Percentiles rank a stretch among this genome's conserved stretches.
These are phyloP conservation scores for Saccharomyces hybrid DNA, from an alignment of 1,139 yeast species.

Conservation along the genomic window DNA sequence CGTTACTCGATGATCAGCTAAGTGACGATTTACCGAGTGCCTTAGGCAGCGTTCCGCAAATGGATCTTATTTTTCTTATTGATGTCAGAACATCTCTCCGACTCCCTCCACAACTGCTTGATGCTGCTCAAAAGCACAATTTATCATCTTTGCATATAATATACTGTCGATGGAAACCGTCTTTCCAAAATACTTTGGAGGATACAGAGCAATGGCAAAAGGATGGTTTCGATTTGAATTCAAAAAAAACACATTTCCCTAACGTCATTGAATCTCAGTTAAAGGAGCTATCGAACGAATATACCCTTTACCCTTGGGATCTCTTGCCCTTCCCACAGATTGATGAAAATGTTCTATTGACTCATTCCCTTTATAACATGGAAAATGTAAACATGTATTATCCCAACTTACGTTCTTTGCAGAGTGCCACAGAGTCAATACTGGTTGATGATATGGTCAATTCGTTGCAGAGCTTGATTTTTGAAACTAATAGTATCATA, in stretches of 20 bases:
- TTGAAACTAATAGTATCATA: constrained; percentile 18
- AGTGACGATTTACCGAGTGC: constrained; percentile 12
- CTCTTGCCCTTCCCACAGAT: constrained; percentile 20
- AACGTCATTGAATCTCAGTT: constrained; percentile 16
- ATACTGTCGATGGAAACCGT: constrained; percentile 19
- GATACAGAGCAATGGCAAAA: neutral
- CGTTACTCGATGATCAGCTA: constrained; percentile 17
- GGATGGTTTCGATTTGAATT: neutral
- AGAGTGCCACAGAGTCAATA: constrained; percentile 21
- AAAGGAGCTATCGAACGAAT: constrained; percentile 2
- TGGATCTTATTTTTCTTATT: constrained; percentile 21
- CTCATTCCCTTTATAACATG: constrained; percentile 17
- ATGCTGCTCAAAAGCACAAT: constrained; percentile 5
- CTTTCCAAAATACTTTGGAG: neutral
- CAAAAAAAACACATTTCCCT: constrained; percentile 11
- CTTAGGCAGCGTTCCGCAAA: constrained; percentile 6
- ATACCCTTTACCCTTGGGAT: constrained; percentile 17
- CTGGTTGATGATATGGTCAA: constrained; percentile 24
- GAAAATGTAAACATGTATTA: constrained; percentile 21
- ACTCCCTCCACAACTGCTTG: constrained; percentile 11
- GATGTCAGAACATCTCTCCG: constrained; percentile 23
- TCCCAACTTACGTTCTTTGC: constrained; percentile 19
- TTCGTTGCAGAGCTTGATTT: constrained; percentile 17
- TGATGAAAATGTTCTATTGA: constrained; percentile 22
- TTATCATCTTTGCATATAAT: constrained; percentile 15